These are phyloP conservation scores for Thecaphora frezii DNA, from an alignment of 1,284 basidiomycete species.

Conservation along the genomic window DNA sequence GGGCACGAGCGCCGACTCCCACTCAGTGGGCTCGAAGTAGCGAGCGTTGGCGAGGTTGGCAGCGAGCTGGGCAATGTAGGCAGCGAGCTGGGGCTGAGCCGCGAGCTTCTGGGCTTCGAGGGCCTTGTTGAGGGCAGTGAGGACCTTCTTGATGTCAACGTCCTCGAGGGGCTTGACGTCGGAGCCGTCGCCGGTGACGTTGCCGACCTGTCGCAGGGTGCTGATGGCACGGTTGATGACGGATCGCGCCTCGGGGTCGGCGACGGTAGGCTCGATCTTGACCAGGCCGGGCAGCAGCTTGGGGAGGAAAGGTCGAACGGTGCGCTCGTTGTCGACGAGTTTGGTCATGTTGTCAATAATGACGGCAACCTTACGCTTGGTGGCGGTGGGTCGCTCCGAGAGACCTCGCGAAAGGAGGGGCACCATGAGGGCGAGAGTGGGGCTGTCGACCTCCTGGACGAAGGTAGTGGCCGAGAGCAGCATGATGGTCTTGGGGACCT, in stretches of 20 bases:
- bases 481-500: constrained; percentile 92
- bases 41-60: constrained; percentile 58
- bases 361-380: constrained; percentile 60
- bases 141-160: constrained; percentile 42
- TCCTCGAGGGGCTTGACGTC: constrained; percentile 57
- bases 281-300: constrained; percentile 59
- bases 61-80: constrained; percentile 52
- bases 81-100: constrained; percentile 39
- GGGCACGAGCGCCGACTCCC: constrained; percentile 53
- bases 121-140: constrained; percentile 45
- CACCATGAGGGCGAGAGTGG: constrained; percentile 98
- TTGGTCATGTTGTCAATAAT: constrained; percentile 60
- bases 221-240: constrained; percentile 58
- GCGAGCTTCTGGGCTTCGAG: constrained; percentile 45
- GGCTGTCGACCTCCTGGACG: constrained; percentile 99
- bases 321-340: constrained; percentile 60
- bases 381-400: constrained; percentile 57
- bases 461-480: constrained; percentile 99
- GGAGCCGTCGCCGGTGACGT: constrained; percentile 56
- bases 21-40: constrained; percentile 58
- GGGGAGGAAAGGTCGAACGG: constrained; percentile 58
- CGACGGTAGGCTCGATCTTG: constrained; percentile 58
- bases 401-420: constrained; percentile 95
- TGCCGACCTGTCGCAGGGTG: constrained; percentile 56
- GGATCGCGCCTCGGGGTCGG: constrained; percentile 57